Base-by-base conservation (phyloP, 1,284 basidiomycete genomes). In the Pterulicium gracile region DNA sequence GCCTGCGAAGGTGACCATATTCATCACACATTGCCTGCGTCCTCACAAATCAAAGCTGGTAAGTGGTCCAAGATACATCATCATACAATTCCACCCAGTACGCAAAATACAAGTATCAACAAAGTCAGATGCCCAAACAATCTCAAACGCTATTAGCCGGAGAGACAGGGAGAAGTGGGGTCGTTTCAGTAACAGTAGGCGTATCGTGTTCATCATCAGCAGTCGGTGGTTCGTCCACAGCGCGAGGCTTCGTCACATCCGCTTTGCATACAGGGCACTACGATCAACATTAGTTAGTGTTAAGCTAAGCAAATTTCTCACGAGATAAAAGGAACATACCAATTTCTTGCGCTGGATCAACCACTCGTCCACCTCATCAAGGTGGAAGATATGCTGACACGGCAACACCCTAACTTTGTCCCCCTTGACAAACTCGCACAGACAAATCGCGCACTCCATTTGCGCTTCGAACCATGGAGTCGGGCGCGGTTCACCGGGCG, bases 241-340 rank as follows among this genome's bases (percentile, higher is more conserved):
- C 44, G 17, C 55, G 64, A 7, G 84, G 80, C 47, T 79, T 73
- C 2, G 88, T 91, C 32, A 92, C 88, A 57, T 92, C 88, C 39
- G 86, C 81, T 61, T 91, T 88, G 67, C 89, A 92, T 1, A 91
- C 75, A 13, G 89, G 89, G 55, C 89, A 93, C 89, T 93, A 54
- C 10, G n/a, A n/a, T n/a, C n/a, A n/a, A n/a, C n/a, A n/a, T n/a
- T n/a, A n/a, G n/a, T n/a, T n/a, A n/a, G n/a, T n/a, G n/a, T n/a
- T n/a, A n/a, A n/a, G n/a, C n/a, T n/a, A n/a, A n/a, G n/a, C n/a
- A n/a, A n/a, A n/a, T n/a, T n/a, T n/a, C n/a, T n/a, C n/a, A n/a
- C n/a, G n/a, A n/a, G n/a, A n/a, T n/a, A n/a, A n/a, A n/a, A n/a
- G n/a, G n/a, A n/a, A 58, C 56, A 91, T 32, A 32, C 89, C 60